Evolutionary conservation across 2,329 filamentous ascomycete species (phyloP).

Genomic region (Fusarium irregulare): DNA sequence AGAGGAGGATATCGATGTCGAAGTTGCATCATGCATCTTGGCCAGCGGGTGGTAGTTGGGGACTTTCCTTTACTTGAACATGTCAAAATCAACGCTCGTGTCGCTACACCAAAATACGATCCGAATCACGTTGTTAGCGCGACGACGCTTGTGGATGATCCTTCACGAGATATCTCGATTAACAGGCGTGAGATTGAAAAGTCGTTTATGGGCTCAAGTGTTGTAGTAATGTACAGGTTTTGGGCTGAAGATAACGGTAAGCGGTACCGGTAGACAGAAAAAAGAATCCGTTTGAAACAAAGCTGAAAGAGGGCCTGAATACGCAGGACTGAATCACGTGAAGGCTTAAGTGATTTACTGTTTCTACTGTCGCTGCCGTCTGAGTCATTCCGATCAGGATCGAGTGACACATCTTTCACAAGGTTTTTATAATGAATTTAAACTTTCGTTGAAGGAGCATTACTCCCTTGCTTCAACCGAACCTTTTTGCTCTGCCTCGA

Average conservation of each 20-base stretch:
- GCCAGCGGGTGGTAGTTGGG: background rate
- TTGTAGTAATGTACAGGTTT: background rate
- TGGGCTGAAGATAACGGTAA: background rate
- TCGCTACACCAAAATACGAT: fast-evolving
- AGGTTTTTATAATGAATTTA: too few species aligned
- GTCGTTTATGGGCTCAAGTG: background rate
- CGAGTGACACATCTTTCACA: too few species aligned
- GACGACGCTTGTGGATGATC: background rate
- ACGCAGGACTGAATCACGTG: background rate
- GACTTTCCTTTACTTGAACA: background rate
- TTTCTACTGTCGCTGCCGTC: background rate
- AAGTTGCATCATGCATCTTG: background rate
- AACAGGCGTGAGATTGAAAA: background rate
- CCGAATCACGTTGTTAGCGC: background rate
- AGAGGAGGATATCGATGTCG: background rate
- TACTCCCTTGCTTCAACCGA: too few species aligned
- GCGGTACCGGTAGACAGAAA: background rate
- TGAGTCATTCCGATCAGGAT: background rate
- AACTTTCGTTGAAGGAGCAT: too few species aligned
- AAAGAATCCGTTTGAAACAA: background rate
- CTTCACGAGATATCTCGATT: fast-evolving
- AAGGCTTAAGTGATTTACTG: too few species aligned
- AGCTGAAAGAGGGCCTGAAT: background rate
- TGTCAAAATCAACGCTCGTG: background rate
- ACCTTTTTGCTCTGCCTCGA: too few species aligned